Evolutionary conservation across 2,329 filamentous ascomycete species (phyloP).

Genomic region (Neonectria ditissima): DNA sequence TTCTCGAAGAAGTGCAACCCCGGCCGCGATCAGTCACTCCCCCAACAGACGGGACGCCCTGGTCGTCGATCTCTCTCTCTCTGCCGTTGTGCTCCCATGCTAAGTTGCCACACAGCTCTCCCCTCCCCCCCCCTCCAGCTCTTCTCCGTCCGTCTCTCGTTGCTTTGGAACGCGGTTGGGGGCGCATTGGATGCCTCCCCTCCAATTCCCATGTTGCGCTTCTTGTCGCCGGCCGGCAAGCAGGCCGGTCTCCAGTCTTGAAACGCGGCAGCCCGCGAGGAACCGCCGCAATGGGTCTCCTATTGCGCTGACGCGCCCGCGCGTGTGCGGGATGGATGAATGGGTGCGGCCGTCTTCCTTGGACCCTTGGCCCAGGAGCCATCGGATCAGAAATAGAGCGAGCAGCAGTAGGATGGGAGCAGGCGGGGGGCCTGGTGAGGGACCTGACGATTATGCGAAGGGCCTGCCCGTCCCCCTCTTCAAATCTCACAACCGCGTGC

Average conservation of each 20-base stretch:
- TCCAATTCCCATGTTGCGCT: conserved; percentile 23
- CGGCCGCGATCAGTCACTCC: conserved; percentile 24
- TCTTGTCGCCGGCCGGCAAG: conserved; percentile 18
- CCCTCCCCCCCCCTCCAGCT: conserved; percentile 21
- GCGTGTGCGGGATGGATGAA: neutral
- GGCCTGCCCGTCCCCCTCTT: conserved; percentile 13
- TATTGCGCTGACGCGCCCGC: conserved; percentile 13
- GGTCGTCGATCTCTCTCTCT: conserved; percentile 44
- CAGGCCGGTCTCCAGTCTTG: conserved; percentile 21
- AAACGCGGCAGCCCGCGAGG: conserved; percentile 36
- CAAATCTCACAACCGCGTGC: conserved; percentile 6
- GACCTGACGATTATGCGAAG: conserved; percentile 18
- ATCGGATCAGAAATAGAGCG: conserved; percentile 23
- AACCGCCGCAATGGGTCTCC: conserved; percentile 16
- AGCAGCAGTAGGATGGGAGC: conserved; percentile 20
- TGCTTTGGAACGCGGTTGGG: conserved; percentile 29
- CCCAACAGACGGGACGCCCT: conserved; percentile 41
- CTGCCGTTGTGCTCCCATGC: conserved; percentile 25
- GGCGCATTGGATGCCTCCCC: conserved; percentile 36
- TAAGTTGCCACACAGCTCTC: conserved; percentile 2
- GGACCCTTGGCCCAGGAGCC: conserved; percentile 12
- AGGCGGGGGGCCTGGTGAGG: conserved; percentile 9
- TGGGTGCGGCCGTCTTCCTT: conserved; percentile 8
- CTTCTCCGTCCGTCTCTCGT: conserved; percentile 27
- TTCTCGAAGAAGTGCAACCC: conserved; percentile 45